Conservation (phyloP, 2,329 filamentous ascomycete species). For the Pezicula neosporulosa region DNA sequence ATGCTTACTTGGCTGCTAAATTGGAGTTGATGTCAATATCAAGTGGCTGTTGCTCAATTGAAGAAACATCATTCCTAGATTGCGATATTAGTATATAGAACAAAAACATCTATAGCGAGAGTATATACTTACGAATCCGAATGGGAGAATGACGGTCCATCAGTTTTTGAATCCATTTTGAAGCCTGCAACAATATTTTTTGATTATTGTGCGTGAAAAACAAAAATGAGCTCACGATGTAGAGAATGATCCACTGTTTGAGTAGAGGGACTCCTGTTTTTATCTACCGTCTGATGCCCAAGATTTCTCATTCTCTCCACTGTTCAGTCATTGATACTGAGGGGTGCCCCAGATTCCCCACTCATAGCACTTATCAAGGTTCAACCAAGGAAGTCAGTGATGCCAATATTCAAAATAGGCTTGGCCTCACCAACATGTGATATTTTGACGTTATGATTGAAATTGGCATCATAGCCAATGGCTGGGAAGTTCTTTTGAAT, state of each 20-base stretch:
- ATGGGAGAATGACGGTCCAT: neutral
- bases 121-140: neutral
- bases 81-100: neutral
- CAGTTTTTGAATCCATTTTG: neutral
- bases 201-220: neutral
- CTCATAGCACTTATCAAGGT: neutral
- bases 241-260: neutral
- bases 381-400: too few relatives aligned
- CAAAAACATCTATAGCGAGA: neutral
- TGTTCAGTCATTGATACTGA: neutral
- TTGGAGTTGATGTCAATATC: constrained; percentile 4
- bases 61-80: neutral
- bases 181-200: neutral
- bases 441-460: too few relatives aligned
- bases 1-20: constrained; percentile 1
- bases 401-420: too few relatives aligned
- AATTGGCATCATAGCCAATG: too few relatives aligned
- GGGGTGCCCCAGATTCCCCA: neutral
- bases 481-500: neutral
- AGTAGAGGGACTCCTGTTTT: neutral
- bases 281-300: neutral
- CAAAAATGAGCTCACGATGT: too few relatives aligned
- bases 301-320: neutral
- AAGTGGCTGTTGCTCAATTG: neutral
- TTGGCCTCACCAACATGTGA: too few relatives aligned